Base-by-base conservation (phyloP, 164 flowering plant species). In the Magnolia changhungtana region DNA sequence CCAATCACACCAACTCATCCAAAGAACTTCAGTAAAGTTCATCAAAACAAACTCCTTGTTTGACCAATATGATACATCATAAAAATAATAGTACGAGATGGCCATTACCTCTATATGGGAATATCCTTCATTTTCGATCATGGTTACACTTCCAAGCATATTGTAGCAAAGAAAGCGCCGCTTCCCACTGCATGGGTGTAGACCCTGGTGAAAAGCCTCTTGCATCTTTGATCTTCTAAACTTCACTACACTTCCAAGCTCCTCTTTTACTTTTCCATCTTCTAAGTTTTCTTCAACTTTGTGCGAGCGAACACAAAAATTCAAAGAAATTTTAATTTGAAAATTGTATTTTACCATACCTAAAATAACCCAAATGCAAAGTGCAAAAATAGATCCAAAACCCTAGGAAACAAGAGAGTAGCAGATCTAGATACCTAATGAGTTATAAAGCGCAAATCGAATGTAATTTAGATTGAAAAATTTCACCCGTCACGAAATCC, bases 131-230 rank as follows among this genome's bases (percentile, higher is more conserved):
- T 88, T 86, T 69, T 92, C 91, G 73, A 90, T 85, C 37, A 97
- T 83, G 16, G 97, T 94, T 83, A 96, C 88, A 78, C 86, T 81
- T 82, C 99, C 99, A 55, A 96, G 87, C 97, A 96, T 94, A 80
- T 92, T 93, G 85, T 96, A 96, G 85, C 98, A 96, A 73, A 96
- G 82, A 77, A 96, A 96, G 55, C 78, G 90, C 80, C 91, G 82
- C 79, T 90, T 94, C 66, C 93, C 98, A 70, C 76, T 89, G 95
- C 11, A 71, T 76, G 45, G 98, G 96, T 69, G 98, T 94, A 24
- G 88, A 85, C 58, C 99, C 97, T 66, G 99, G 92, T 96, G 99
- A 85, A 96, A 93, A 64, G 97, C 85, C 71, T 85, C 92, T 80
- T 93, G 99, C 94, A 92, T 82, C 74, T 87, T 90, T 63, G 83